phyloP scores from a whole-genome alignment of 23 red algal species.

The Gracilaria caudata region DNA sequence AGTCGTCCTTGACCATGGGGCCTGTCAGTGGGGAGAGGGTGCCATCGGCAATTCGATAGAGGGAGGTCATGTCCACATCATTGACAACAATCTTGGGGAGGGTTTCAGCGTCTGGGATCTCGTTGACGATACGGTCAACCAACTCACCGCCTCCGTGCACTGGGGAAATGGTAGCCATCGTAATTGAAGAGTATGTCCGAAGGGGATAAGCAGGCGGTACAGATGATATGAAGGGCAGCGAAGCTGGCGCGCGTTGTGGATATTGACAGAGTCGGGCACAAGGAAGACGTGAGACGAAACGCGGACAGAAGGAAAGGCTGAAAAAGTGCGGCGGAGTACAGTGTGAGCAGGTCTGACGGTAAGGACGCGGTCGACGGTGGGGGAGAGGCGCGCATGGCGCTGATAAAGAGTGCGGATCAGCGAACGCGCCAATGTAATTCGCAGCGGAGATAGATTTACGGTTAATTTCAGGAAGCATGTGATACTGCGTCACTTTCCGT shows the following conservation, averaged over 20 bases:
- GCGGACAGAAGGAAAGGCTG: background rate
- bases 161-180: constrained; percentile 72
- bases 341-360: constrained; percentile 5
- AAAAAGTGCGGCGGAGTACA: background rate
- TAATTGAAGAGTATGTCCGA: background rate
- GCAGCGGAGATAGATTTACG: background rate
- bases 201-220: background rate
- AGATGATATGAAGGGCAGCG: background rate
- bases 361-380: background rate
- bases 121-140: constrained; percentile 74
- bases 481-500: background rate
- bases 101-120: constrained; percentile 69
- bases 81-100: constrained; percentile 81
- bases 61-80: constrained; percentile 82
- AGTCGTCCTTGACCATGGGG: constrained; percentile 91
- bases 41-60: constrained; percentile 94
- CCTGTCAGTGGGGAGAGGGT: constrained; percentile 95
- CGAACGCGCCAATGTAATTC: constrained; percentile 34
- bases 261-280: background rate
- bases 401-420: constrained; percentile 32
- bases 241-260: background rate
- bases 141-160: constrained; percentile 89
- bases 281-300: background rate
- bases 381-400: background rate
- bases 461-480: constrained; percentile 18